Evolutionary conservation across 1,284 basidiomycete genomes (phyloP).

Genomic region (Tilletiaria anomala): DNA sequence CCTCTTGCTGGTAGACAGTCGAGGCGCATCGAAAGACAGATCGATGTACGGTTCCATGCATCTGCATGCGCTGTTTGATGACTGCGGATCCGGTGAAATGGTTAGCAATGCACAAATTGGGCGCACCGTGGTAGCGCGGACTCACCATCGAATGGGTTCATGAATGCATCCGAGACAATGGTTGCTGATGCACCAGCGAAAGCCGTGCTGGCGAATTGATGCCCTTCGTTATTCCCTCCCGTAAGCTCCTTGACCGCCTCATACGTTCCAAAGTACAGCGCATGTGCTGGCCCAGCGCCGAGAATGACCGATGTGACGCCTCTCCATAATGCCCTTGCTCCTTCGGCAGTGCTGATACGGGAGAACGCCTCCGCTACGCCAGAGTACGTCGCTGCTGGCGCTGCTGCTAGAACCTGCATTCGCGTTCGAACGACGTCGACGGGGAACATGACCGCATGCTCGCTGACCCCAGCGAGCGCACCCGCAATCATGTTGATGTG

Average conservation of each 20-base stretch:
- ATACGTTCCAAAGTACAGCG: slow-evolving; percentile 92
- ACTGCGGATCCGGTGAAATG: slow-evolving; percentile 42
- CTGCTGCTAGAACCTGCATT: slow-evolving; percentile 83
- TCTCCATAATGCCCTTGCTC: slow-evolving; percentile 77
- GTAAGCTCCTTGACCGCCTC: slow-evolving; percentile 85
- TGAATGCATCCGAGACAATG: slow-evolving; percentile 86
- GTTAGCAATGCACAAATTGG: background rate
- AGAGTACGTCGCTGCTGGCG: slow-evolving; percentile 70
- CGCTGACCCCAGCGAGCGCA: slow-evolving; percentile 90
- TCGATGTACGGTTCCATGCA: slow-evolving; percentile 77
- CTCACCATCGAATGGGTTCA: slow-evolving; percentile 99
- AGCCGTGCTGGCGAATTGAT: slow-evolving; percentile 65
- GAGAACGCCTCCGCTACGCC: slow-evolving; percentile 74
- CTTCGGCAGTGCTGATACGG: slow-evolving; percentile 83
- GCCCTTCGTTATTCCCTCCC: slow-evolving; percentile 68
- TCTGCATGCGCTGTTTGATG: slow-evolving; percentile 98
- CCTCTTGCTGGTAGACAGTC: slow-evolving; percentile 71
- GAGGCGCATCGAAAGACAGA: slow-evolving; percentile 68
- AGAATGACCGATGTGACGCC: slow-evolving; percentile 94
- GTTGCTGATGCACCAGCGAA: slow-evolving; percentile 88
- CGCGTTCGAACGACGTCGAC: slow-evolving; percentile 98
- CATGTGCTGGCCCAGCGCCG: slow-evolving; percentile 94
- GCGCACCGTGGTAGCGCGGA: background rate
- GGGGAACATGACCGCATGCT: slow-evolving; percentile 98
- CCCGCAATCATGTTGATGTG: slow-evolving; percentile 90